Conservation (phyloP, 148 eudicot species). For the Talinum fruticosum region DNA sequence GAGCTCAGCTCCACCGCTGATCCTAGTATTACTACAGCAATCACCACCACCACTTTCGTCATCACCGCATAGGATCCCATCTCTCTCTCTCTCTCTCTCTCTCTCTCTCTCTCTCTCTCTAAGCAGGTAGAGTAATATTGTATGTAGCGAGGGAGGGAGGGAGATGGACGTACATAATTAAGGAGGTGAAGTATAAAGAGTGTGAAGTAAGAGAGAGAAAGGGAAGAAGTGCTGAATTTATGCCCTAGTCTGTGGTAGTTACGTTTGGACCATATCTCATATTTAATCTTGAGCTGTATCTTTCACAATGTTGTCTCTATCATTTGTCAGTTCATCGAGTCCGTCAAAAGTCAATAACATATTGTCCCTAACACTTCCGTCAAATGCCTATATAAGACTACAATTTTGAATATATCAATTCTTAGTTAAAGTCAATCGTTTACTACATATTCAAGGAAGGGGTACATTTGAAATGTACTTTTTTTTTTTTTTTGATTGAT, state of each 20-base stretch:
- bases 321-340: too few relatives aligned
- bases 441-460: too few relatives aligned
- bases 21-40: neutral
- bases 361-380: too few relatives aligned
- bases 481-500: too few relatives aligned
- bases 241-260: neutral
- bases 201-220: neutral
- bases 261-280: neutral
- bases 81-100: neutral
- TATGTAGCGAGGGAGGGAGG: neutral
- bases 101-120: neutral
- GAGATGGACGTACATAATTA: neutral
- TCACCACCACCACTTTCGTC: neutral
- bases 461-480: too few relatives aligned
- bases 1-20: neutral
- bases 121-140: neutral
- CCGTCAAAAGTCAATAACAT: too few relatives aligned
- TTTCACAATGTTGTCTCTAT: neutral
- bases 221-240: neutral
- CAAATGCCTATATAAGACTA: too few relatives aligned
- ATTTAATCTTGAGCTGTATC: conserved; percentile 3
- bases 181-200: neutral
- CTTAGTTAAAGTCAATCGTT: too few relatives aligned
- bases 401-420: too few relatives aligned
- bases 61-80: neutral